A percentile compares a stretch with the other conserved stretches of the same genome.
Evolutionary conservation across 73 alveolate species (phyloP).

Genomic region (Paramecium pentaurelia): DNA sequence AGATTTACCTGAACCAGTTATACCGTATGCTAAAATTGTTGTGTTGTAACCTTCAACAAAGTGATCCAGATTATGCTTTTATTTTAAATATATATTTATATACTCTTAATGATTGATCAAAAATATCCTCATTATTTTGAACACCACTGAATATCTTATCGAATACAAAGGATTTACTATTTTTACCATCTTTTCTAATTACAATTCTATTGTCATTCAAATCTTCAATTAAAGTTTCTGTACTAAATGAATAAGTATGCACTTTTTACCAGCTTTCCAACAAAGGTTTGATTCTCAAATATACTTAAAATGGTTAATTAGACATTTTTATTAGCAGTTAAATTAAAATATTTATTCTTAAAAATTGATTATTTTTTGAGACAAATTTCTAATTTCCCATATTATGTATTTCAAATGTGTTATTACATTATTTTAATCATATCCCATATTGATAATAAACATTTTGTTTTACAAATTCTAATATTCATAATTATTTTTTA

Average conservation of each 20-base stretch:
- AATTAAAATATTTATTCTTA: not conserved
- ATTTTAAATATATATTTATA: not conserved
- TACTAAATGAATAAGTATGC: not conserved
- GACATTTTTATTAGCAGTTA: slow-evolving; percentile 31
- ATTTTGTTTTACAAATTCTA: not conserved
- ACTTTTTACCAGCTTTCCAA: not conserved
- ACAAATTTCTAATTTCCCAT: not conserved
- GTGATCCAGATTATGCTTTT: slow-evolving; percentile 50
- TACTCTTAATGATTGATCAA: slow-evolving; percentile 16
- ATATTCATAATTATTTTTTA: not conserved
- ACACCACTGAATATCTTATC: not conserved
- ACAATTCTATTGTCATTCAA: not conserved
- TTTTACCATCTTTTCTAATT: not conserved
- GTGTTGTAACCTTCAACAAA: slow-evolving; percentile 61
- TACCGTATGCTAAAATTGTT: slow-evolving; percentile 62
- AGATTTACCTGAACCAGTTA: slow-evolving; percentile 70
- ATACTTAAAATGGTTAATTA: slow-evolving; percentile 30
- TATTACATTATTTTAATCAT: not conserved
- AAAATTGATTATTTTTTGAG: not conserved
- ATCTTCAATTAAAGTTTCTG: slow-evolving; percentile 17
- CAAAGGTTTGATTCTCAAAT: slow-evolving; percentile 22
- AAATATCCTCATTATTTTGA: slow-evolving; percentile 1
- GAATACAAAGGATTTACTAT: not conserved
- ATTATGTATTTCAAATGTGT: not conserved
- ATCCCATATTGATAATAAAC: not conserved